Conservation (phyloP, 1,139 yeast genomes). For the Candida mesenterica region DNA sequence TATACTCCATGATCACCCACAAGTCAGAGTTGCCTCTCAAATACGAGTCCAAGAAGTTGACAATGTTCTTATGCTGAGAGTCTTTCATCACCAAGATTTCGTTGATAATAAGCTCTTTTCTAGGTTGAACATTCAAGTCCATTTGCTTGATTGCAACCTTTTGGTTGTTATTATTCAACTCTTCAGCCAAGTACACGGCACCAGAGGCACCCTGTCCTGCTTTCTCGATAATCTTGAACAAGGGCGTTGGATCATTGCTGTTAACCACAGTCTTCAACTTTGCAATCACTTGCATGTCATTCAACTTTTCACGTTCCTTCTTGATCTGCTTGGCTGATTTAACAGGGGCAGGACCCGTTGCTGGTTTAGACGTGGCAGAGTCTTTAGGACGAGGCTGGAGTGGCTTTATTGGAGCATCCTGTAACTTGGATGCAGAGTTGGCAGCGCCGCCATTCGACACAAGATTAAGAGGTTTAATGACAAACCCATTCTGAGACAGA, state of each 20-base stretch:
- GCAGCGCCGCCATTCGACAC: constrained; percentile 7
- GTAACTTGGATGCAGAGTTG: constrained; percentile 10
- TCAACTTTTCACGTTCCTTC: constrained; percentile 70
- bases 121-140: constrained; percentile 89
- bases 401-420: constrained; percentile 20
- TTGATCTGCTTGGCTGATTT: constrained; percentile 46
- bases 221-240: constrained; percentile 83
- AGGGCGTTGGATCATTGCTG: constrained; percentile 77
- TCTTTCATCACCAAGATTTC: constrained; percentile 52
- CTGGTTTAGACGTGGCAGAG: constrained; percentile 10
- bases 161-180: constrained; percentile 35
- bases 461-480: constrained; percentile 8
- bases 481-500: constrained; percentile 2
- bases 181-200: constrained; percentile 84
- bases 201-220: constrained; percentile 99
- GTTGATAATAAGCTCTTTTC: constrained; percentile 82
- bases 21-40: constrained; percentile 40
- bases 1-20: constrained; percentile 30
- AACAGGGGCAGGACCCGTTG: constrained; percentile 26
- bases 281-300: constrained; percentile 83
- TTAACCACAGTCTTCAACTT: constrained; percentile 83
- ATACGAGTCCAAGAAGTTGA: constrained; percentile 47
- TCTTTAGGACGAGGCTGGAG: constrained; percentile 20
- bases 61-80: constrained; percentile 47
- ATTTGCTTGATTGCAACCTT: constrained; percentile 92